A percentile compares a stretch with the other conserved stretches of the same genome.
Evolutionary conservation across 2,329 filamentous ascomycete species (phyloP).

Genomic region (Magnaporthiopsis poae): DNA sequence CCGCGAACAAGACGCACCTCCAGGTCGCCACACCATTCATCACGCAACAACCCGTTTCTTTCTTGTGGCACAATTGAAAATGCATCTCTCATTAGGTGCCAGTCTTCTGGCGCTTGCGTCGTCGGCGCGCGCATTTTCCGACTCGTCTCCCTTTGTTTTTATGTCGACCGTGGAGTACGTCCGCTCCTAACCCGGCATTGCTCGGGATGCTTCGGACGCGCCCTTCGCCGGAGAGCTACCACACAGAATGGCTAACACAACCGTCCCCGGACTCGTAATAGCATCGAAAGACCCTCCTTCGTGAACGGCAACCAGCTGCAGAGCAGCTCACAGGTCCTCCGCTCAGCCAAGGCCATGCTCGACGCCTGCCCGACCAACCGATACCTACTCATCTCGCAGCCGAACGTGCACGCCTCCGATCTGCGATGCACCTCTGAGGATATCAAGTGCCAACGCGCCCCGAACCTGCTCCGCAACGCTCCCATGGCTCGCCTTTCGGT

Average conservation of each 20-base stretch:
- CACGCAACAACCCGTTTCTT: constrained; percentile 4
- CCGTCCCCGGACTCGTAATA: constrained; percentile 11
- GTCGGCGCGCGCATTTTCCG: constrained; percentile 61
- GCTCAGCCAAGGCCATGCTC: constrained; percentile 42
- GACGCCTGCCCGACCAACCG: constrained; percentile 59
- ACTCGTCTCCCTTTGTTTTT: constrained; percentile 82
- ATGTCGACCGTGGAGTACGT: constrained; percentile 75
- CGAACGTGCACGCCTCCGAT: constrained; percentile 61
- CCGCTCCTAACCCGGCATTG: background rate
- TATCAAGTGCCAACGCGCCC: constrained; percentile 34
- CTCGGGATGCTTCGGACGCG: background rate
- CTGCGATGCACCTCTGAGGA: constrained; percentile 38
- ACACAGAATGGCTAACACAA: constrained; percentile 7
- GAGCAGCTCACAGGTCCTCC: constrained; percentile 34
- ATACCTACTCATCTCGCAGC: constrained; percentile 72
- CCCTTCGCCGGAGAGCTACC: constrained; percentile 8
- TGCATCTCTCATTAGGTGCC: constrained; percentile 45
- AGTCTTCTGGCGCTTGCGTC: constrained; percentile 42
- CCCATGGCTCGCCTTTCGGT: constrained; percentile 21
- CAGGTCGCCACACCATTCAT: constrained; percentile 9
- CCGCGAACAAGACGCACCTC: constrained; percentile 5
- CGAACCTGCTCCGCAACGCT: constrained; percentile 32
- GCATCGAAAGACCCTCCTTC: constrained; percentile 20
- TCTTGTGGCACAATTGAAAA: constrained; percentile 19
- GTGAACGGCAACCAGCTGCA: constrained; percentile 35